Percentiles rank a stretch among this genome's conserved stretches.
Evolutionary conservation across 352 stramenopile genomes (phyloP).

Genomic region (Phytophthora fragariaefolia): DNA sequence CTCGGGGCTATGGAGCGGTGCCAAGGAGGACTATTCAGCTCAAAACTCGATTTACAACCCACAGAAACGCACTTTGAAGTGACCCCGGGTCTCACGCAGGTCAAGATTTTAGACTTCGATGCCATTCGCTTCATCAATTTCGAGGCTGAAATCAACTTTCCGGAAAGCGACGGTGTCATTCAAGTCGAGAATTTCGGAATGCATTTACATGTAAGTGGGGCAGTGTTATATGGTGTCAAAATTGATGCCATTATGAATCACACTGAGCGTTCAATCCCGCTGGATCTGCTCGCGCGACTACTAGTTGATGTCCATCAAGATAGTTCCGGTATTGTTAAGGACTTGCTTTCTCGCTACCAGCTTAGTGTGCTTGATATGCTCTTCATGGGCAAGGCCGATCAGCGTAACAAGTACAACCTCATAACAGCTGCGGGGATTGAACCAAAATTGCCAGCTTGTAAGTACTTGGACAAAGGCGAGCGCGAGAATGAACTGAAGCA

Average conservation of each 20-base stretch:
- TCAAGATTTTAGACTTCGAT: conserved; percentile 98
- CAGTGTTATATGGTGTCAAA: conserved; percentile 81
- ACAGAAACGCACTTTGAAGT: conserved; percentile 89
- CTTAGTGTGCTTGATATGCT: conserved; percentile 95
- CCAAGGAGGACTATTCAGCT: conserved; percentile 97
- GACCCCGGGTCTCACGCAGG: conserved; percentile 93
- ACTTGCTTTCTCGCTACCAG: conserved; percentile 96
- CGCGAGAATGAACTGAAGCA: conserved; percentile 98
- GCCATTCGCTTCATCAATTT: conserved; percentile 98
- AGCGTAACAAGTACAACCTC: conserved; percentile 98
- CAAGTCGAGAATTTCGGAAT: conserved; percentile 98
- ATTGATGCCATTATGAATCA: conserved; percentile 98
- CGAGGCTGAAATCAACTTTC: conserved; percentile 97
- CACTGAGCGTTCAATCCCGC: conserved; percentile 95
- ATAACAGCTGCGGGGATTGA: conserved; percentile 97
- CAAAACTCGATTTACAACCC: conserved; percentile 89
- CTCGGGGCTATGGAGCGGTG: conserved; percentile 95
- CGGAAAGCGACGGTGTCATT: conserved; percentile 93
- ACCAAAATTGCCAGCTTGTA: conserved; percentile 95
- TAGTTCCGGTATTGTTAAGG: conserved; percentile 95
- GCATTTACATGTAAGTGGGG: conserved; percentile 78
- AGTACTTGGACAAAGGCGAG: conserved; percentile 98
- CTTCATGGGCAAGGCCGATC: conserved; percentile 93
- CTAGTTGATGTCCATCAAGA: conserved; percentile 97
- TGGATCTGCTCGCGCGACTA: conserved; percentile 95